phyloP scores from a whole-genome alignment of 768 basidiomycete species.

The Rhodotorula graminis region DNA sequence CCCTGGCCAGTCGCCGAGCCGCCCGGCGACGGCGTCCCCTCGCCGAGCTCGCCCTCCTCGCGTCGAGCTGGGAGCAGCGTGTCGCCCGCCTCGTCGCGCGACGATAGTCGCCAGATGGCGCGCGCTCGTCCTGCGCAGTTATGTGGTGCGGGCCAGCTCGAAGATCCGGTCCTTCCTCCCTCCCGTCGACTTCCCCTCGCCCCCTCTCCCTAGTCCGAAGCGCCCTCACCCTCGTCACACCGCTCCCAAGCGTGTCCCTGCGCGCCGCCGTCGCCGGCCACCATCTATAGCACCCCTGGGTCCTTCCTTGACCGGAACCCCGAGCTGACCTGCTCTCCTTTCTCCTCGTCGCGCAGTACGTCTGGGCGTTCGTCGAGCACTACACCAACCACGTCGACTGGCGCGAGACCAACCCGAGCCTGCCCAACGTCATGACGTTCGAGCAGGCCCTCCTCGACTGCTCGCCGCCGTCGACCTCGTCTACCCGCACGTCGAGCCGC shows the following conservation, averaged over 20 bases:
- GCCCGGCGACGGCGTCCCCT: neutral
- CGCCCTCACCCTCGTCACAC: no score
- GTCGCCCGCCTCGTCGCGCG: neutral
- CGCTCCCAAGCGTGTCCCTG: no score
- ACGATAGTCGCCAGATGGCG: neutral
- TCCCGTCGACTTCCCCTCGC: no score
- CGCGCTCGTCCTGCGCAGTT: neutral
- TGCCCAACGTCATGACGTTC: slow-evolving; percentile 23
- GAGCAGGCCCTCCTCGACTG: slow-evolving; percentile 26
- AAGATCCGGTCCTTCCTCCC: no score
- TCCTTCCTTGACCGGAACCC: no score
- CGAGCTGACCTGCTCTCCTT: neutral
- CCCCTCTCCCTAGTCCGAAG: no score
- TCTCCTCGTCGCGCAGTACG: slow-evolving; percentile 11
- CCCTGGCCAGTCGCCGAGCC: no score
- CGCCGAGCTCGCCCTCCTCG: neutral
- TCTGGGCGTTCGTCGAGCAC: slow-evolving; percentile 21
- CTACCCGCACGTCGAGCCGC: neutral
- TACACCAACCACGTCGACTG: slow-evolving; percentile 24
- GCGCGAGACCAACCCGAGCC: neutral
- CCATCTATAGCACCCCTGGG: no score
- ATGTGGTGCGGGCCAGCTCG: neutral
- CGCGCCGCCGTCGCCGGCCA: no score
- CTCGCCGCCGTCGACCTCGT: slow-evolving; percentile 1
- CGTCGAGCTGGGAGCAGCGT: neutral